Evolutionary conservation across 441 rosid species (phyloP).

Genomic region (Erysimum cheiri): DNA sequence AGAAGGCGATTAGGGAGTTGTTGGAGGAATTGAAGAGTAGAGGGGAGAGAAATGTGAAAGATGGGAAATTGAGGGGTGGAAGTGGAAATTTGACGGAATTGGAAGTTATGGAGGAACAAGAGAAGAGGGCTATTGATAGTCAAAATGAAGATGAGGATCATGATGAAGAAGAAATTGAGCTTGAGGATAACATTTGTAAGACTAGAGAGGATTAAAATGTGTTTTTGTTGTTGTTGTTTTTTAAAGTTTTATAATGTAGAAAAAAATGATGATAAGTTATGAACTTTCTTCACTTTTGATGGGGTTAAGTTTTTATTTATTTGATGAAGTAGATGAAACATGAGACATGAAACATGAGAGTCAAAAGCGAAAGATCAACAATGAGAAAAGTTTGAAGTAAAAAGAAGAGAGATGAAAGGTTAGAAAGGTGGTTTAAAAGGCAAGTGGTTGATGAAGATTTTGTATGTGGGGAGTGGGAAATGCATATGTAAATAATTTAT

Average conservation of each 20-base stretch:
- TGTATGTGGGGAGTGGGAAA: constrained; percentile 44
- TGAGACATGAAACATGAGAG: constrained; percentile 13
- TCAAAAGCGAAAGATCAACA: constrained; percentile 12
- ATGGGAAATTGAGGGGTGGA: constrained; percentile 44
- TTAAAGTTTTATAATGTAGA: constrained; percentile 21
- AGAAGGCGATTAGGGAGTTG: constrained; percentile 65
- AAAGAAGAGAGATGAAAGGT: not conserved
- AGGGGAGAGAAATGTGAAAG: constrained; percentile 39
- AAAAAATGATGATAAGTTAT: constrained; percentile 27
- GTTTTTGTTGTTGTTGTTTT: not conserved
- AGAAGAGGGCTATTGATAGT: constrained; percentile 77
- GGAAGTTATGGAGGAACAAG: constrained; percentile 65
- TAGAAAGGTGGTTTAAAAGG: constrained; percentile 21
- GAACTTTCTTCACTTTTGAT: not conserved
- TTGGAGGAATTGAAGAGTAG: constrained; percentile 48
- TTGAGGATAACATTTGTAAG: constrained; percentile 46
- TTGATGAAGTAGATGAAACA: constrained; percentile 17
- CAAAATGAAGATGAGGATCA: constrained; percentile 54
- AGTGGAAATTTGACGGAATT: constrained; percentile 43
- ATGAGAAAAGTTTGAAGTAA: not conserved
- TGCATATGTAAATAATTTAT: constrained; percentile 8
- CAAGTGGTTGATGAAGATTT: constrained; percentile 31
- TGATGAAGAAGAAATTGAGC: constrained; percentile 45
- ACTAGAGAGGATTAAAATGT: constrained; percentile 39
- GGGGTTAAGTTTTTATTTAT: not conserved